Conservation (phyloP, 768 basidiomycete species). For the Xerocomellus chrysenteron region DNA sequence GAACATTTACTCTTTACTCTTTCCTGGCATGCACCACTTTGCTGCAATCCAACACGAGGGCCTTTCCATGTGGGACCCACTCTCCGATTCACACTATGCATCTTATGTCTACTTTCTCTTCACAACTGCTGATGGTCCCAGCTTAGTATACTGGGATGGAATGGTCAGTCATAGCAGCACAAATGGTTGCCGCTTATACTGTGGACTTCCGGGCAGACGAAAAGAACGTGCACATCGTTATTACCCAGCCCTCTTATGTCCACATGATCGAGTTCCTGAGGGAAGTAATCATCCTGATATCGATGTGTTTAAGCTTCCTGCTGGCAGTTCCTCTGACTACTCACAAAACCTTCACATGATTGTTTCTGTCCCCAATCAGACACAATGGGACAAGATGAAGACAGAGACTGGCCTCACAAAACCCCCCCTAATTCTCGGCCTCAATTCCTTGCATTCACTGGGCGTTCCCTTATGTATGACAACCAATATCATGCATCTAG, state of each 20-base stretch:
- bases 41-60: not conserved
- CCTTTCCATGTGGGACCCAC: not conserved
- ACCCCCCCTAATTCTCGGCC: too few species aligned
- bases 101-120: not conserved
- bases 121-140: conserved; percentile 9
- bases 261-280: too few species aligned
- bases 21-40: not conserved
- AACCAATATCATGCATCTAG: too few species aligned
- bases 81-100: accelerated
- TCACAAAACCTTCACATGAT: not conserved
- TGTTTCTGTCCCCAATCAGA: conserved; percentile 1
- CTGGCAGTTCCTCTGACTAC: conserved; percentile 3
- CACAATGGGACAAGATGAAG: conserved; percentile 28
- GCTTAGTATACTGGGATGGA: conserved; percentile 23
- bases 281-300: too few species aligned
- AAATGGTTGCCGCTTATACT: too few species aligned
- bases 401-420: conserved; percentile 30
- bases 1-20: not conserved
- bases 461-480: too few species aligned
- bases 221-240: too few species aligned
- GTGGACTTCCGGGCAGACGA: too few species aligned
- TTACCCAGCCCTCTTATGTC: too few species aligned
- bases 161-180: too few species aligned
- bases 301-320: too few species aligned
- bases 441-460: too few species aligned